Base-by-base conservation (phyloP, 768 basidiomycete species). In the Dendrothele bispora region DNA sequence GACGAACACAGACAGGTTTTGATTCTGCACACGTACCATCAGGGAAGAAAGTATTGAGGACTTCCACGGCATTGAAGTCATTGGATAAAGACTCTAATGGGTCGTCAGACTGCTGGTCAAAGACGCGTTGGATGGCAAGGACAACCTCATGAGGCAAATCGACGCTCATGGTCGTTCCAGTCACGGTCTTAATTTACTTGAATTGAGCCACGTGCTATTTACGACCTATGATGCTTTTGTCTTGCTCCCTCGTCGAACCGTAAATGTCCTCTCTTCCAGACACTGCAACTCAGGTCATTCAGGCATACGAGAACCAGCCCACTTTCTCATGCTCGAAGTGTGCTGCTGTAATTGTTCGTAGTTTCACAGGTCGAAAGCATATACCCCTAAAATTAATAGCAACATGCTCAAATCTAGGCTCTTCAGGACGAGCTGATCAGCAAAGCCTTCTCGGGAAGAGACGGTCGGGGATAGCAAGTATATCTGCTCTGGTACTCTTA, bases 391-490 rank as follows among this genome's bases (percentile, higher is more conserved):
- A 7, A 49, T 12, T 45, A 17, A 24, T 21, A 46, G 34, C 3
- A 22, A 18, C n/a, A 10, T 10, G 25, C 24, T 42, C 21, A 17
- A 25, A 41, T 46, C 52, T 49, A 91, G 88, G 79, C 84, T 18
- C 72, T 92, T 14, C 88, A 91, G 62, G 90, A 92, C 54, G 89
- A 91, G 55, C 65, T 91, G 18, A 88, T 92, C 51, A 89, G 86
- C 70, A 92, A 91, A 60, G 71, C 87, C 0, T 92, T 92, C 68
- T 85, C 88, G 22, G 89, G 89, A 5, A 71, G 90, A 57, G 90
- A 92, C 39, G 89, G 89, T 2, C 73, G 86, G 49, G 89, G 88
- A 58, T 91, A 82, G 89, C 83, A 55, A 64, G 88, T 80, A 28
- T 30, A 51, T 34, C 11, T 26, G 5, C n/a, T n/a, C n/a, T n/a